Conservation (phyloP, 1,284 basidiomycete species). For the Pascua sp. region DNA sequence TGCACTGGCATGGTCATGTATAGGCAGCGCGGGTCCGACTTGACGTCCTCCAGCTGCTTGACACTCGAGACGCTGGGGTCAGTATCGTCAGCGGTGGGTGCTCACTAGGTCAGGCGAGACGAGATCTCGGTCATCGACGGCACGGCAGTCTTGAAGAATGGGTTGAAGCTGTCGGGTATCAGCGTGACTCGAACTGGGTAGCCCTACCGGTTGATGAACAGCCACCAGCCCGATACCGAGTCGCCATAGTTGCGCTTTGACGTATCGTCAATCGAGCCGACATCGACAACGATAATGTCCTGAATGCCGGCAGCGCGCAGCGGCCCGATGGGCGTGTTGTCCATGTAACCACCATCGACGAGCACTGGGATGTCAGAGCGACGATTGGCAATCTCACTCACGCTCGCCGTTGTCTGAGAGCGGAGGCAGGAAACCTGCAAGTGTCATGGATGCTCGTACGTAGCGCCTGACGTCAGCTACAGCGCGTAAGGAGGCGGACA, state of each 20-base stretch:
- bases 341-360: slow-evolving; percentile 93
- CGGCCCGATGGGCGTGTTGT: slow-evolving; percentile 84
- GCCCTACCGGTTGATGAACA: slow-evolving; percentile 79
- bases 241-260: slow-evolving; percentile 93
- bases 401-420: slow-evolving; percentile 87
- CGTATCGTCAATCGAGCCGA: slow-evolving; percentile 93
- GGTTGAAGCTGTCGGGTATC: slow-evolving; percentile 56
- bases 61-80: slow-evolving; percentile 84
- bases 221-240: slow-evolving; percentile 94
- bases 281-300: slow-evolving; percentile 91
- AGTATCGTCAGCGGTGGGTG: slow-evolving; percentile 5
- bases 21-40: slow-evolving; percentile 77
- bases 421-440: slow-evolving; percentile 91
- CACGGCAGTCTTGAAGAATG: slow-evolving; percentile 75
- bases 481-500: neutral
- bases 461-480: slow-evolving; percentile 47
- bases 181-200: slow-evolving; percentile 31
- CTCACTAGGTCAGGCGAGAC: slow-evolving; percentile 89
- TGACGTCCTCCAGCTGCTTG: slow-evolving; percentile 90
- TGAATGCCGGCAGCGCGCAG: slow-evolving; percentile 91
- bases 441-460: slow-evolving; percentile 91
- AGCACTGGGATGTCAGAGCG: slow-evolving; percentile 54
- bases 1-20: slow-evolving; percentile 96
- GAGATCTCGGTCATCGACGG: slow-evolving; percentile 96
- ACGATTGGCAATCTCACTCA: slow-evolving; percentile 22